A percentile compares a stretch with the other conserved stretches of the same genome.
phyloP scores from a whole-genome alignment of 2,329 filamentous ascomycete genomes.

The Claviceps pazoutovae region DNA sequence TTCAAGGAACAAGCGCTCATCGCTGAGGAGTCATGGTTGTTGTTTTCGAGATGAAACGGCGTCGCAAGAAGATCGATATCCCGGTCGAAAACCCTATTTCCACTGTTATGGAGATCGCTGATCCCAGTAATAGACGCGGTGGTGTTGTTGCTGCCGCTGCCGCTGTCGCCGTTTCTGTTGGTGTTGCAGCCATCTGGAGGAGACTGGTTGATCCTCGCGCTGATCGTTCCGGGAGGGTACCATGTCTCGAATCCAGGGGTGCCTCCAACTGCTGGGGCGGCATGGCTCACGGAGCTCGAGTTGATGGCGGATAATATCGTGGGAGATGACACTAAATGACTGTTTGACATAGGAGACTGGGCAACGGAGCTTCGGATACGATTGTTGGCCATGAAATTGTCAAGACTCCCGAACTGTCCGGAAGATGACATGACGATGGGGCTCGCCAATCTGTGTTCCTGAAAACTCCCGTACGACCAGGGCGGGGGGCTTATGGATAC shows the following conservation, averaged over 20 bases:
- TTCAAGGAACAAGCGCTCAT: slow-evolving; percentile 17
- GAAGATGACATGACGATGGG: slow-evolving; percentile 14
- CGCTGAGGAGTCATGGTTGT: neutral
- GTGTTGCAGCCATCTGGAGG: slow-evolving; percentile 11
- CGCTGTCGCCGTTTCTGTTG: slow-evolving; percentile 7
- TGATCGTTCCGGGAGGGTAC: slow-evolving; percentile 20
- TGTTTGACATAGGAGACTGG: slow-evolving; percentile 10
- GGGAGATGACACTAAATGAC: slow-evolving; percentile 9
- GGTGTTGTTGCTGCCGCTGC: slow-evolving; percentile 8
- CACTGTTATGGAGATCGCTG: neutral
- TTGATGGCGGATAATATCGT: slow-evolving; percentile 12
- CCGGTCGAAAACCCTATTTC: neutral
- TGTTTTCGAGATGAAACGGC: neutral
- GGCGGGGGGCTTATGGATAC: slow-evolving; percentile 16
- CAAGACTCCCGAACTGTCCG: slow-evolving; percentile 19
- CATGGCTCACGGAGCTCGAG: slow-evolving; percentile 7
- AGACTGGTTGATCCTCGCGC: slow-evolving; percentile 12
- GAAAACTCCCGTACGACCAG: slow-evolving; percentile 19
- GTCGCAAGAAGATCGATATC: neutral
- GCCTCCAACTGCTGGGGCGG: slow-evolving; percentile 13
- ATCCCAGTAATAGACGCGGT: neutral
- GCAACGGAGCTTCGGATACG: slow-evolving; percentile 15
- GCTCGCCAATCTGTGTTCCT: slow-evolving; percentile 17
- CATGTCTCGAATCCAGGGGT: slow-evolving; percentile 25
- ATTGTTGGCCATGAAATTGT: slow-evolving; percentile 18